phyloP scores from a whole-genome alignment of 2,329 filamentous ascomycete genomes.

The Curvularia verruculosa region DNA sequence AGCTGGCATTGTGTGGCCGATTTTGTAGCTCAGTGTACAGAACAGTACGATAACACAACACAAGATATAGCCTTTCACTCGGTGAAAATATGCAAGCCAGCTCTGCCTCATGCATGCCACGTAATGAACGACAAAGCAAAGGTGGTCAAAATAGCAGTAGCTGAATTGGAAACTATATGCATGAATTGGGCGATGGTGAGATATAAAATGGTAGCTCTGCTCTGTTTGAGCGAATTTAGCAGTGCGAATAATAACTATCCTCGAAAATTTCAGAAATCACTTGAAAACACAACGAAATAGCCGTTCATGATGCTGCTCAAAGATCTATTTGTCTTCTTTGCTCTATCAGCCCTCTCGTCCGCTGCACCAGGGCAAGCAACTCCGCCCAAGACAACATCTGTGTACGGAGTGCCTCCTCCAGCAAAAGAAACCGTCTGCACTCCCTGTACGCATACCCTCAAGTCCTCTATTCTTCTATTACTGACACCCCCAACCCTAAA shows the following conservation, averaged over 20 bases:
- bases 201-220: not conserved
- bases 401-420: constrained; percentile 2
- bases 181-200: no score
- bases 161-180: no score
- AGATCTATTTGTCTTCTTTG: constrained; percentile 23
- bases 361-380: constrained; percentile 6
- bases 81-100: constrained; percentile 10
- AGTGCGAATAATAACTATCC: not conserved
- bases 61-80: not conserved
- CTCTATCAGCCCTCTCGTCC: constrained; percentile 20
- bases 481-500: constrained; percentile 1
- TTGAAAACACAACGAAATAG: not conserved
- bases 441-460: not conserved
- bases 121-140: not conserved
- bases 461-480: no score
- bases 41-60: constrained; percentile 9
- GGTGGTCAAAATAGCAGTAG: not conserved
- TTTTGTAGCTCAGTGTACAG: not conserved
- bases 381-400: constrained; percentile 2
- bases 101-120: constrained; percentile 13
- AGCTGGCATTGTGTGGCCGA: constrained; percentile 5
- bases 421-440: constrained; percentile 22
- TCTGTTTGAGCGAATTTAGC: not conserved
- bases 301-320: constrained; percentile 27
- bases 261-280: not conserved